Evolutionary conservation across 352 stramenopile species (phyloP).

Genomic region (Phytopythium litorale): DNA sequence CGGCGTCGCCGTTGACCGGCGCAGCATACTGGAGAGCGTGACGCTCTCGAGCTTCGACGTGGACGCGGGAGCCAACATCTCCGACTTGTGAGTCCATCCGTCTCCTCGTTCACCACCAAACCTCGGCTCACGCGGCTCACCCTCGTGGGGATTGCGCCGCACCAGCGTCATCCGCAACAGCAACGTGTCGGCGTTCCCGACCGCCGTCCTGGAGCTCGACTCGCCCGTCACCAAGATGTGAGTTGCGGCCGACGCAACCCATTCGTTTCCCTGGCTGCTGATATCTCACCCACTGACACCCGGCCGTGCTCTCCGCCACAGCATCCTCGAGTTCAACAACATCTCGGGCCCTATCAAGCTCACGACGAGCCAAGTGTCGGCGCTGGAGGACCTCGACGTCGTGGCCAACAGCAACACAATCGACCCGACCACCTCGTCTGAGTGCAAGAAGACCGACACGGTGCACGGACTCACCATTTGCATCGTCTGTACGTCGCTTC

Average conservation of each 20-base stretch:
- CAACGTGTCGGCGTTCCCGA: constrained; percentile 41
- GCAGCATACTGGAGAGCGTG: constrained; percentile 40
- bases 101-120: no score
- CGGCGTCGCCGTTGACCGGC: not conserved
- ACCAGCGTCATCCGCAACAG: constrained; percentile 31
- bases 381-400: constrained; percentile 26
- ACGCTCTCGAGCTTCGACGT: constrained; percentile 35
- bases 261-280: not conserved
- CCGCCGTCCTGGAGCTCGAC: constrained; percentile 28
- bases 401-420: constrained; percentile 28
- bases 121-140: not conserved
- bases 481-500: constrained; percentile 12
- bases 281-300: constrained; percentile 3
- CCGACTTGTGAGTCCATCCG: constrained; percentile 25
- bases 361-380: constrained; percentile 22
- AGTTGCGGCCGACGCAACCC: not conserved
- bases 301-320: constrained; percentile 7
- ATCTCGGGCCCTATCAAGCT: constrained; percentile 30
- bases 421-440: constrained; percentile 13
- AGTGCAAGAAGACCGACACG: constrained; percentile 24
- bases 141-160: not conserved
- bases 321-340: constrained; percentile 35
- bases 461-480: constrained; percentile 27
- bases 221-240: constrained; percentile 26
- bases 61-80: constrained; percentile 22